Base-by-base conservation (phyloP, 768 basidiomycete species). In the Antrodiella citrinella region DNA sequence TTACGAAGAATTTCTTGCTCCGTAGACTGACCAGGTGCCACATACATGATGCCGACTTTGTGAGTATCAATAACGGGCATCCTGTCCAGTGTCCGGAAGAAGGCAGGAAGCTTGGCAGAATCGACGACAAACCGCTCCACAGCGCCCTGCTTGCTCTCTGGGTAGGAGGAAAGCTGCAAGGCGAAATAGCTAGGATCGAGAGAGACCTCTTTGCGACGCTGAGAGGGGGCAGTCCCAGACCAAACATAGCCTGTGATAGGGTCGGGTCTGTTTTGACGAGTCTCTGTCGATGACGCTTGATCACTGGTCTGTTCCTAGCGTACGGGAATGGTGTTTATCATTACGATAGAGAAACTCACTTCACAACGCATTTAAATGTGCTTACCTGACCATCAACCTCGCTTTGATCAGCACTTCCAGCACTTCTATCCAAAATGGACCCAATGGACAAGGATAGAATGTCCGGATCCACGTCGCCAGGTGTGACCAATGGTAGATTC, bases 51-150 rank as follows among this genome's bases (percentile, higher is more conserved):
- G 3, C 91, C 96, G 26, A 98, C 86, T 66, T 96, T 95, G 67
- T 98, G 91, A 0, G 90, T 93, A 66, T 99, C 96, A 53, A 99
- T 94, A 58, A 98, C 92, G 0, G 93, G 94, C 39, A 88, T 86
- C 40, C 78, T 72, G 58, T 96, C 92, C 42, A 98, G 74, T 4
- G 74, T 75, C 21, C 75, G 71, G 54, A 93, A 70, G 52, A 84
- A 80, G 22, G 74, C 70, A 3, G 77, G 67, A 35, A 88, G 73
- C 12, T 69, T 65, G 1, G 81, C 70, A 9, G 78, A 70, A 44
- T 83, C 77, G 3, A 72, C 63, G 3, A 84, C 68, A 10, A 76
- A 69, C 48, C 72, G 75, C 51, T 62, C 74, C 49, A 59, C 69
- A 54, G 64, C 72, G 54, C 69, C 75, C 30, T 69, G 76, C 56